These are phyloP conservation scores for Penicillium psychrofluorescens DNA, from an alignment of 495 filamentous ascomycete genomes.

Conservation along the genomic window DNA sequence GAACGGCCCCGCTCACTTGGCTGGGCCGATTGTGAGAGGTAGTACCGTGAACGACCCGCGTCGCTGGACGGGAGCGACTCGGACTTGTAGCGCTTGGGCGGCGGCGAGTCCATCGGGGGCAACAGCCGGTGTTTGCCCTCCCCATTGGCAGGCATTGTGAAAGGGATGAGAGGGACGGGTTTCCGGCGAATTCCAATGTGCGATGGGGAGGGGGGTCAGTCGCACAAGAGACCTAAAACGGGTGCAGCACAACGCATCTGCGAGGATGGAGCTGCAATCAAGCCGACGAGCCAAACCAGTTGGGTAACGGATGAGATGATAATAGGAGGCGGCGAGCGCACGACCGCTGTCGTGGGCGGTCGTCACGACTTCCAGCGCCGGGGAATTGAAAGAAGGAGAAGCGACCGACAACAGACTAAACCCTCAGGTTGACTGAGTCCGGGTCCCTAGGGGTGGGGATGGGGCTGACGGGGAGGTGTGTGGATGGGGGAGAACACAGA, in stretches of 20 bases:
- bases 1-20: constrained; percentile 24
- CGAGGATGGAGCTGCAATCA: too few relatives aligned
- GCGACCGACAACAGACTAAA: neutral
- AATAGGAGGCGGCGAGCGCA: neutral
- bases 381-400: neutral
- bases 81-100: constrained; percentile 22
- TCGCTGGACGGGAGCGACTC: constrained; percentile 17
- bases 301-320: neutral
- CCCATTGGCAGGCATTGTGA: constrained; percentile 6
- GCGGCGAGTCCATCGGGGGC: constrained; percentile 18
- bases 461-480: neutral
- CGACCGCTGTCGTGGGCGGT: neutral
- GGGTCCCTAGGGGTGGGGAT: too few relatives aligned
- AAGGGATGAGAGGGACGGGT: neutral
- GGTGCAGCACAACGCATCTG: neutral
- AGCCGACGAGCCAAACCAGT: too few relatives aligned
- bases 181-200: neutral
- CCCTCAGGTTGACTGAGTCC: too few relatives aligned
- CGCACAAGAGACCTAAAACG: neutral
- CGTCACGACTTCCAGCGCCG: constrained; percentile 5
- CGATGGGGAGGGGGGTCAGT: constrained; percentile 3
- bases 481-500: neutral
- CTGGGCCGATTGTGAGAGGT: constrained; percentile 22
- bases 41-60: constrained; percentile 14
- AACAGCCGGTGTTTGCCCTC: constrained; percentile 4